Evolutionary conservation across 2,329 filamentous ascomycete genomes (phyloP), one percentile per base, ranked within the genome.

Genomic region (Ophiosphaerella herpotricha): DNA sequence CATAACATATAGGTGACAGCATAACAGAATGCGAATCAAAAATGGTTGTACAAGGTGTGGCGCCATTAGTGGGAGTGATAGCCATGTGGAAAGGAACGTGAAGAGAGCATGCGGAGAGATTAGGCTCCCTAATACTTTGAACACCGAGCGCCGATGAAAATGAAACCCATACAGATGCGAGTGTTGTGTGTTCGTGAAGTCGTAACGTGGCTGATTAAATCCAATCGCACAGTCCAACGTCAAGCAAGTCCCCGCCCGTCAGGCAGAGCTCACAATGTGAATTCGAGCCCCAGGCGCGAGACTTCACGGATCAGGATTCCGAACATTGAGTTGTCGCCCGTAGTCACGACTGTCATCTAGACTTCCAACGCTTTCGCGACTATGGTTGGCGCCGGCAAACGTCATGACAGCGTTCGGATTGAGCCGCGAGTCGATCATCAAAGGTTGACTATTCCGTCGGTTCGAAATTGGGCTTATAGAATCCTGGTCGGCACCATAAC

Each of bases 331-430:
- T 39, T 76, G 74, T 40, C 78, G 72, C 39, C 75, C 76, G 52
- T 79, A 80, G 50, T 80, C 78, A 34, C 70, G 70, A 47, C 75
- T 75, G 50, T 77, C 75, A 47, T 79, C 75, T 44, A 78, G 69
- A 46, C 77, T 79, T 38, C 71, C 74, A 37, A 80, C 67, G 43
- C 77, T 79, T 21, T 74, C 70, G 18, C 74, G 73, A 50, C 77
- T 79, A 14, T 68, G 67, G 50, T 78, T 80, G 16, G 54, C 54
- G 14, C 51, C 55, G n/a, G 75, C 74, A 38, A 78, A 72, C 32
- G 70, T 71, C 60, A 79, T 75, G 24, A 80, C 68, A 3, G 76
- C 75, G 6, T 72, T 72, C 2, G 78, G 78, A 48, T 80, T 80
- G 21, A 80, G 68, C 21, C 78, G 69, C 51, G 78, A 77, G 48